Conservation (phyloP, 768 basidiomycete species). For the Dacryopinax primogenitus region DNA sequence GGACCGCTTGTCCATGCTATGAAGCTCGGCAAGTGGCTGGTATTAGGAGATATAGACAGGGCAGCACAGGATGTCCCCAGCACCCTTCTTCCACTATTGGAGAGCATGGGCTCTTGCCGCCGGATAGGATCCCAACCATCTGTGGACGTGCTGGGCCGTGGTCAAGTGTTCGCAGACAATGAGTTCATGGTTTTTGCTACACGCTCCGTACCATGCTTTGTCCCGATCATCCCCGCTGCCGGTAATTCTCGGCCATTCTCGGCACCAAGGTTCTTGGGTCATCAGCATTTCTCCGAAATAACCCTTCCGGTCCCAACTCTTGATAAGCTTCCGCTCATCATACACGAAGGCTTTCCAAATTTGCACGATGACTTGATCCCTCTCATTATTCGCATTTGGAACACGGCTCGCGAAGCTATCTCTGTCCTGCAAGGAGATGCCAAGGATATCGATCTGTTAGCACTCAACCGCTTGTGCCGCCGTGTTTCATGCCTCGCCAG, state of each 20-base stretch:
- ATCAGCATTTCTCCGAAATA: constrained; percentile 71
- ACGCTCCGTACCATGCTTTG: constrained; percentile 40
- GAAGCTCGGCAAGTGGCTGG: constrained; percentile 81
- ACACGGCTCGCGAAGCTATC: constrained; percentile 37
- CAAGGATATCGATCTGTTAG: constrained; percentile 50
- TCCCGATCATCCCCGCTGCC: constrained; percentile 23
- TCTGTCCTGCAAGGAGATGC: constrained; percentile 38
- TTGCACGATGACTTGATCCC: constrained; percentile 39
- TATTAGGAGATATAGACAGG: constrained; percentile 84
- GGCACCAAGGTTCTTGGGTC: constrained; percentile 62
- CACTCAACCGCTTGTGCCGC: background rate
- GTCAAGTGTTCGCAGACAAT: constrained; percentile 59
- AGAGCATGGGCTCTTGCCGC: constrained; percentile 48
- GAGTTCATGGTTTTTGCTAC: constrained; percentile 84
- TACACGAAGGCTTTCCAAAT: constrained; percentile 51
- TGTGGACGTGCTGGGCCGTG: constrained; percentile 62
- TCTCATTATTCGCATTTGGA: constrained; percentile 60
- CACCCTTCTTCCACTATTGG: constrained; percentile 68
- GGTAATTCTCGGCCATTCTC: constrained; percentile 37
- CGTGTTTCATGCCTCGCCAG: background rate
- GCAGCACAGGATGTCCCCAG: constrained; percentile 83
- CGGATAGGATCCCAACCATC: constrained; percentile 61
- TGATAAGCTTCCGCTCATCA: constrained; percentile 57
- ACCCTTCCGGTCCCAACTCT: constrained; percentile 45
- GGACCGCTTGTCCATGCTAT: constrained; percentile 83